phyloP scores from a whole-genome alignment of 495 filamentous ascomycete genomes.

The Penicillium desertorum region DNA sequence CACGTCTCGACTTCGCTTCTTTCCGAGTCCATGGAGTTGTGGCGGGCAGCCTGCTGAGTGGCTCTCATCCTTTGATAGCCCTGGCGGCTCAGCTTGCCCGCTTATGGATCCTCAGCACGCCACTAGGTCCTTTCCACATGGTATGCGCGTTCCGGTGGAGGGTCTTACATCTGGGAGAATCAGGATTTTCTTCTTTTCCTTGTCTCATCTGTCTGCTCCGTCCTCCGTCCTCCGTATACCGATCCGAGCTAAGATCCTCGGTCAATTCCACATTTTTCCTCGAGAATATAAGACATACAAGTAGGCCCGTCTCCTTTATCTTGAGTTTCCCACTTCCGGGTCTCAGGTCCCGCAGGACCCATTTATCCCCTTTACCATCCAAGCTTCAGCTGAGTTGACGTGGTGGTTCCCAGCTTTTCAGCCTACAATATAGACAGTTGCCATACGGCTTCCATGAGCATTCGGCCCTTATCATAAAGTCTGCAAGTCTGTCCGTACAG shows the following conservation, averaged over 20 bases:
- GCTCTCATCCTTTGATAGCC: slow-evolving; percentile 17
- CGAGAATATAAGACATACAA: neutral
- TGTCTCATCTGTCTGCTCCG: slow-evolving; percentile 3
- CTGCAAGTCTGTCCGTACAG: slow-evolving; percentile 14
- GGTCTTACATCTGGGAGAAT: slow-evolving; percentile 8
- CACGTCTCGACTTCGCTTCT: slow-evolving; percentile 14
- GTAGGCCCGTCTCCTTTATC: neutral
- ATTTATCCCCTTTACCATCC: slow-evolving; percentile 10
- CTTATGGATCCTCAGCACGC: slow-evolving; percentile 21
- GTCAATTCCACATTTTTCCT: neutral
- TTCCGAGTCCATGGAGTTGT: slow-evolving; percentile 13
- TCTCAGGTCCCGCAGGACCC: slow-evolving; percentile 8
- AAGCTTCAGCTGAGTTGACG: slow-evolving; percentile 10
- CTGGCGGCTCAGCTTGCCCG: slow-evolving; percentile 18
- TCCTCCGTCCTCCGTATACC: neutral
- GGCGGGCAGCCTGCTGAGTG: slow-evolving; percentile 31
- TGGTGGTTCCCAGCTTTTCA: slow-evolving; percentile 10
- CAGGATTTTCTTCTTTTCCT: neutral
- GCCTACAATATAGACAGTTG: slow-evolving; percentile 16
- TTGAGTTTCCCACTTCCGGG: neutral
- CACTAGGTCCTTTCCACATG: slow-evolving; percentile 18
- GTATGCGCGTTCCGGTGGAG: slow-evolving; percentile 14
- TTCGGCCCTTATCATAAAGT: slow-evolving; percentile 17
- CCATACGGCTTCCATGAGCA: slow-evolving; percentile 2
- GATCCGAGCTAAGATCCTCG: slow-evolving; percentile 1